Base-by-base conservation (phyloP, 1,284 basidiomycete species). In the Boletus semigastroideus region DNA sequence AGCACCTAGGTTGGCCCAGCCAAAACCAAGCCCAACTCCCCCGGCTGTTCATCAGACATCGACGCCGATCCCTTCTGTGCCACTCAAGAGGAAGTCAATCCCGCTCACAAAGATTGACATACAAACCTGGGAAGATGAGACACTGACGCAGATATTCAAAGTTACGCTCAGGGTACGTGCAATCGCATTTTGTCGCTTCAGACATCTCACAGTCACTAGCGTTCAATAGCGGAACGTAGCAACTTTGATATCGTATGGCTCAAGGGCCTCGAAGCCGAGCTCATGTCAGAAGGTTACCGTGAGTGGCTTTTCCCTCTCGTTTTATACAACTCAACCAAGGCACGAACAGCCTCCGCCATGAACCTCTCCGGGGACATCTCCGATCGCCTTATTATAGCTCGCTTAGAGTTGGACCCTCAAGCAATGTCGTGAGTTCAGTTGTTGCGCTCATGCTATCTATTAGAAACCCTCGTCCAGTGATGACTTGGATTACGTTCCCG, bases 361-460 rank as follows among this genome's bases (percentile, higher is more conserved):
- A 74, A 66, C 34, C 69, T 91, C 28, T 78, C 70, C 42, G 72
- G 69, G 19, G 83, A 86, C 46, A 77, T 90, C 44, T 74, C 83
- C 25, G 94, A 96, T 71, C 82, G 90, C 27, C 73, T 96, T 8
- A 76, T 99, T 51, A 94, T 98, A 57, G 82, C 93, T 5, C 79
- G 96, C 28, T 80, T 99, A 3, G 92, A 94, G 45, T 73, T 98
- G 19, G 85, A 96, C 64, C 83, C 91, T 1, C 73, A 79, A 36
- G 68, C 75, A 22, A 87, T 90, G 82, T 83, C 83, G 87, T 90
- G 67, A 67, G 86, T 78, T 37, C 27, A 33, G n/a, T 40, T 8
- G 30, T 42, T 17, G 1, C 17, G 14, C 44, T 36, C 33, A 48
- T 36, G 0, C 12, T 30, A 39, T 42, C 36, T 36, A 31, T 34